A percentile compares a stretch with the other conserved stretches of the same genome.
phyloP scores from a whole-genome alignment of 75 land plant species.

The Selaginella moellendorffii region DNA sequence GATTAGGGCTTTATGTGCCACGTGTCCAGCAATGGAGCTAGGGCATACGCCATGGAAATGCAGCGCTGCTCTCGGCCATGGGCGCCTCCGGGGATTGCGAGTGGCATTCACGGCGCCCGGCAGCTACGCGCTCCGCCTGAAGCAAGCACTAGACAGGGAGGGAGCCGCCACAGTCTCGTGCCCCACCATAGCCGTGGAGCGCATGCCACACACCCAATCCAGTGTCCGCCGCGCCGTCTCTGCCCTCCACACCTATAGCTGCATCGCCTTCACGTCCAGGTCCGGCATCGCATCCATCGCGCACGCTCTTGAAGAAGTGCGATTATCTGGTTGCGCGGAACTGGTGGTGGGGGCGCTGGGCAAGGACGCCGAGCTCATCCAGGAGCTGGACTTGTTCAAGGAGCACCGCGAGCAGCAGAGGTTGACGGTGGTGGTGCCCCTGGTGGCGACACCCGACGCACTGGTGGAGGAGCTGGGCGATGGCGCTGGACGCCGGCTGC shows the following conservation, averaged over 20 bases:
- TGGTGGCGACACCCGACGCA: constrained; percentile 34
- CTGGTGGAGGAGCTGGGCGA: constrained; percentile 36
- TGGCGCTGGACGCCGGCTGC: constrained; percentile 30
- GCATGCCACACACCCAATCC: constrained; percentile 23
- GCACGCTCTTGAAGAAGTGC: too few relatives aligned
- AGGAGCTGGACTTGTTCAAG: constrained; percentile 22
- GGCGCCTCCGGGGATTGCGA: not conserved
- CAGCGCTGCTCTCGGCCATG: not conserved
- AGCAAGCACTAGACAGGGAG: constrained; percentile 15
- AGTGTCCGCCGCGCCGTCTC: constrained; percentile 6
- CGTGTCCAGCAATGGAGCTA: too few relatives aligned
- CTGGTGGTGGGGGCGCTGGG: constrained; percentile 50
- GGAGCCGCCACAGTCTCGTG: constrained; percentile 35
- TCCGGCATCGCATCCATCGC: constrained; percentile 30
- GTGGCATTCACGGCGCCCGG: constrained; percentile 55
- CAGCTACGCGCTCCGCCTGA: constrained; percentile 33
- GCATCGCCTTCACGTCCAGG: constrained; percentile 59
- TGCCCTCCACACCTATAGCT: constrained; percentile 27
- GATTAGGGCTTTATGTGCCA: not conserved
- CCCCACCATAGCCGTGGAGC: constrained; percentile 36
- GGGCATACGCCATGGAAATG: not conserved
- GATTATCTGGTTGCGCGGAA: too few relatives aligned
- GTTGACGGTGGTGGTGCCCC: constrained; percentile 39
- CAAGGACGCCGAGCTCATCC: constrained; percentile 38
- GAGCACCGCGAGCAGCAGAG: constrained; percentile 9